Evolutionary conservation across 768 basidiomycete genomes (phyloP).

Genomic region (Sarcodon sp.): DNA sequence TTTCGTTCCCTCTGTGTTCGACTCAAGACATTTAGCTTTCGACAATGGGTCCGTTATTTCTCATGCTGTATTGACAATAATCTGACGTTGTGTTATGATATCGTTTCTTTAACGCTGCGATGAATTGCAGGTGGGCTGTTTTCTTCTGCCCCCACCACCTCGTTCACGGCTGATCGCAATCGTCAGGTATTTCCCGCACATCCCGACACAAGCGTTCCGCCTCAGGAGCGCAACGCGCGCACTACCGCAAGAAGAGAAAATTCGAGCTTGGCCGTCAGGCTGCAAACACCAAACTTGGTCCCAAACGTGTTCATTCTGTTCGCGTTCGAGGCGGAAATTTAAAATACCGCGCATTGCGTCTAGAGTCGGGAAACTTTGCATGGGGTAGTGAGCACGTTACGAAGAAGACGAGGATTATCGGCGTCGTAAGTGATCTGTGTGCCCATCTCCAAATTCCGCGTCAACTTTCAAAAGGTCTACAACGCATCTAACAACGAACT

Average conservation of each 20-base stretch:
- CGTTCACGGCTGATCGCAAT: not conserved
- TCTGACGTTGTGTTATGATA: not conserved
- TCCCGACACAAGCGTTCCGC: constrained; percentile 96
- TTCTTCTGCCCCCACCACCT: not conserved
- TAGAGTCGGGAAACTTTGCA: constrained; percentile 96
- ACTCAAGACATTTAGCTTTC: constrained; percentile 5
- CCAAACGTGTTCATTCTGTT: constrained; percentile 84
- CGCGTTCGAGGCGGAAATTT: constrained; percentile 92
- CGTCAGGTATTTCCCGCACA: constrained; percentile 87
- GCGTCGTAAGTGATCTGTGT: constrained; percentile 53
- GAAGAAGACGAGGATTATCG: constrained; percentile 90
- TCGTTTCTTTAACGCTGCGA: not conserved
- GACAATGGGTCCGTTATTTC: not conserved
- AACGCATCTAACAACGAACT: constrained; percentile 99
- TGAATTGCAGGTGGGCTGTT: not conserved
- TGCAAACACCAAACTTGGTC: constrained; percentile 92
- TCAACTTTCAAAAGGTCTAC: constrained; percentile 54
- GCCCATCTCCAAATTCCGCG: not conserved
- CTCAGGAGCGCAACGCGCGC: constrained; percentile 83
- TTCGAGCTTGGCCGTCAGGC: constrained; percentile 99
- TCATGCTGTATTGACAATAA: not conserved
- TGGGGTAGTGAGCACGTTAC: constrained; percentile 96
- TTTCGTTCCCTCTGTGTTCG: not conserved
- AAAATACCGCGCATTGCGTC: constrained; percentile 93
- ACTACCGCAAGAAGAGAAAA: constrained; percentile 99